Base-by-base conservation (phyloP, 2,329 filamentous ascomycete genomes). In the Phoma sp. region DNA sequence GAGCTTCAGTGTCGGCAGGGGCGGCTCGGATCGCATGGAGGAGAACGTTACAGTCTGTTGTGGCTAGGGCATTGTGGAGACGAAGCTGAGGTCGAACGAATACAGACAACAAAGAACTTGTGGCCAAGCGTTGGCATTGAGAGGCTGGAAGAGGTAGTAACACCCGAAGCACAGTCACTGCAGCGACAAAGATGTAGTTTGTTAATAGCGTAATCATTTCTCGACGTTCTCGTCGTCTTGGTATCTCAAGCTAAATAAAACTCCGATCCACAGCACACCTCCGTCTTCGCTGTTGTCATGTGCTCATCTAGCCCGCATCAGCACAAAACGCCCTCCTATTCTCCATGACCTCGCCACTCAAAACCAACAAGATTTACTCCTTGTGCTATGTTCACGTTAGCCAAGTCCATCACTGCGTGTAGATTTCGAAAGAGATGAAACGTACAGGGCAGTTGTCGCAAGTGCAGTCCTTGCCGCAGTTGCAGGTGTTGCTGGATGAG, bases 21-120 rank as follows among this genome's bases (percentile, higher is more conserved):
- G 62, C 2, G 71, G 65, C 1, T 60, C 57, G 2, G 71, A 71
- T 56, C 63, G 72, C n/a, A 59, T 71, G 67, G 59, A 74, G 48
- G 70, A 71, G 50, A 63, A 74, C 15, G 67, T 65, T n/a, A 74
- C 72, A 2, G 70, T 74, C 1, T 74, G 71, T 32, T 74, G 72
- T 55, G 72, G 72, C 21, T 74, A 62, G 40, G 19, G 15, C 9
- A 17, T 33, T 19, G 46, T 31, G 21, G 32, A 13, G 12, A 41
- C 12, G 43, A 19, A 19, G 22, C 3, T 3, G 38, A n/a, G 29
- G 15, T 45, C 15, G 25, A n/a, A n/a, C 31, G 32, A n/a, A 6
- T 39, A n/a, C 29, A 38, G 17, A 33, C 24, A 8, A 35, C 17
- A 35, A 25, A 25, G 33, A 37, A 27, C 41, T 47, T n/a, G 31